Base-by-base conservation (phyloP, 2,329 filamentous ascomycete species). In the Apiospora rasikravindrae region DNA sequence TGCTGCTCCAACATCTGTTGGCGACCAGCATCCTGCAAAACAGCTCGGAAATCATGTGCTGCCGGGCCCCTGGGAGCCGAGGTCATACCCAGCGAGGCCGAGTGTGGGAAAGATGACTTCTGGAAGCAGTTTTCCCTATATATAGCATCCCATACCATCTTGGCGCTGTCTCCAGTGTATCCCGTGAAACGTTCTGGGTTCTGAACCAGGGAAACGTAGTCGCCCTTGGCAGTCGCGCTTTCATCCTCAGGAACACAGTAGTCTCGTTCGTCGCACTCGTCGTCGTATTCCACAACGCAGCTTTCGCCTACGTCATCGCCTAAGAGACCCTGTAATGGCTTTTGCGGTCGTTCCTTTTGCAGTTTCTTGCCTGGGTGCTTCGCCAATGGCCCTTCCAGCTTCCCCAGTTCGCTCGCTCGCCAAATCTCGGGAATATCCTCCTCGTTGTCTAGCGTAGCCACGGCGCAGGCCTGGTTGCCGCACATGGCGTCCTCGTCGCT, bases 211-310 rank as follows among this genome's bases (percentile, higher is more conserved):
- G 94, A 97, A 78, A 99, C 96, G 81, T 99, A 99, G 86, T 98
- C 96, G 53, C 96, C 96, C 82, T 98, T 98, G 13, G 89, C 93
- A 69, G 88, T 88, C 8, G 93, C 91, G 78, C 93, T 94, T 84
- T 98, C 95, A 80, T 99, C 96, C 78, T 99, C 96, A 0, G 95
- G 94, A 5, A 98, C 90, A 83, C 96, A 99, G 82, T 98, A 99
- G 81, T 99, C 96, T 75, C 96, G 90, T 76, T 98, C 93, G 84
- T 98, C 96, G 83, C 95, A 98, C 83, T 98, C 96, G 79, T 98
- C 96, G 78, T 98, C 96, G 80, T 97, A 97, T 84, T 99, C 96
- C 24, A 98, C 92, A 66, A 99, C 95, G 81, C 96, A 99, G 82
- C 94, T 98, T 85, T 99, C 96, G 70, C 94, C 95, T 0, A 98